phyloP scores from a whole-genome alignment of 2,329 filamentous ascomycete species.

The Ophiosphaerella korrae region DNA sequence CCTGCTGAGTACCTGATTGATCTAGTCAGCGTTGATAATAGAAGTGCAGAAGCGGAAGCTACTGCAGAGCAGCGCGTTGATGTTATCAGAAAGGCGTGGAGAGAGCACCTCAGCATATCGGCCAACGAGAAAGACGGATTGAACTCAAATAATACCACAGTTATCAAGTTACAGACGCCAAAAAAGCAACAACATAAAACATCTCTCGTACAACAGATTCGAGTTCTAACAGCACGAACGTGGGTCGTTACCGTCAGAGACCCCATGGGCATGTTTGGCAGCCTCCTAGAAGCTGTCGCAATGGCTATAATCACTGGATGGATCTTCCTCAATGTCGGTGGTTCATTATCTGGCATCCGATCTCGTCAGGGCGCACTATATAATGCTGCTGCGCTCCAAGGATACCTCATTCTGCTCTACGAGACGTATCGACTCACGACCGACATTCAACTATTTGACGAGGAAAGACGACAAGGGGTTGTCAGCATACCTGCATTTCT shows the following conservation, averaged over 20 bases:
- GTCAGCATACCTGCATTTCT: slow-evolving; percentile 72
- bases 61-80: slow-evolving; percentile 65
- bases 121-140: slow-evolving; percentile 18
- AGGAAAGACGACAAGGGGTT: slow-evolving; percentile 74
- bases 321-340: slow-evolving; percentile 70
- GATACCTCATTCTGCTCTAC: slow-evolving; percentile 76
- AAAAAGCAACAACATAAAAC: slow-evolving; percentile 52
- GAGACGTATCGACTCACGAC: slow-evolving; percentile 76
- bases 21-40: slow-evolving; percentile 73
- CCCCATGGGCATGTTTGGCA: slow-evolving; percentile 74
- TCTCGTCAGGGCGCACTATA: slow-evolving; percentile 76
- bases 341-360: slow-evolving; percentile 72
- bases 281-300: slow-evolving; percentile 69
- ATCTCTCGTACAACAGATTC: slow-evolving; percentile 65
- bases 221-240: slow-evolving; percentile 70
- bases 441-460: slow-evolving; percentile 77
- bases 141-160: background rate
- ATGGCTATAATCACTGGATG: slow-evolving; percentile 77
- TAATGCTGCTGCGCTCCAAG: slow-evolving; percentile 72
- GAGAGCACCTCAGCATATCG: slow-evolving; percentile 22
- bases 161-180: slow-evolving; percentile 10
- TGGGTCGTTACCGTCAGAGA: slow-evolving; percentile 76
- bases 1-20: slow-evolving; percentile 79
- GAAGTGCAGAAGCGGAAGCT: slow-evolving; percentile 68
- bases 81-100: slow-evolving; percentile 67